These are phyloP conservation scores for Rhizopus sp. DNA, from an alignment of 371 early-diverging fungal species.

Conservation along the genomic window DNA sequence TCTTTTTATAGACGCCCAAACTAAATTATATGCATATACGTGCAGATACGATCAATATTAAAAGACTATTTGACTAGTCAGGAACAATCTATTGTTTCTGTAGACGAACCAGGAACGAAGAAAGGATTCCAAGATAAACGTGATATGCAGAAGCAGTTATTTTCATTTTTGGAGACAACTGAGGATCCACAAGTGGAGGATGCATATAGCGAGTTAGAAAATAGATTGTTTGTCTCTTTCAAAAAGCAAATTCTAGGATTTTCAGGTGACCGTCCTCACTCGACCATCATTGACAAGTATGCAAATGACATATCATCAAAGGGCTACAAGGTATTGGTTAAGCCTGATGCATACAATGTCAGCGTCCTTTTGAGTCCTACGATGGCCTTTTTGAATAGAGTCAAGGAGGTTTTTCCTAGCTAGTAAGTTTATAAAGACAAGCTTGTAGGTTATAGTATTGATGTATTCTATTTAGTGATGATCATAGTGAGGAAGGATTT, in stretches of 20 bases:
- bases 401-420: slow-evolving; percentile 56
- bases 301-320: slow-evolving; percentile 62
- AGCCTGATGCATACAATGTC: slow-evolving; percentile 73
- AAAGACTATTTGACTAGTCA: slow-evolving; percentile 72
- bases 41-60: slow-evolving; percentile 64
- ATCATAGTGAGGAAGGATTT: slow-evolving; percentile 59
- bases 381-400: slow-evolving; percentile 58
- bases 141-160: slow-evolving; percentile 41
- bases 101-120: slow-evolving; percentile 15
- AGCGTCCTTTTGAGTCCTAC: slow-evolving; percentile 72
- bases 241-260: slow-evolving; percentile 41
- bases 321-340: slow-evolving; percentile 69
- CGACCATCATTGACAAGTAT: slow-evolving; percentile 66
- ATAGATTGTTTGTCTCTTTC: slow-evolving; percentile 29
- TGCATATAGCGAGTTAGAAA: slow-evolving; percentile 45
- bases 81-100: slow-evolving; percentile 44
- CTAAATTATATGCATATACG: background rate
- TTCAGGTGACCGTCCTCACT: slow-evolving; percentile 23
- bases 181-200: slow-evolving; percentile 26
- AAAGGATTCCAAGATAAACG: slow-evolving; percentile 26
- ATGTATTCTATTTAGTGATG: slow-evolving; percentile 29
- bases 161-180: slow-evolving; percentile 45
- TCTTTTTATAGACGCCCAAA: background rate
- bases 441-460: background rate
- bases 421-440: slow-evolving; percentile 43